Evolutionary conservation across 2,329 filamentous ascomycete species (phyloP).

Genomic region (Nigrograna mackinnonii): DNA sequence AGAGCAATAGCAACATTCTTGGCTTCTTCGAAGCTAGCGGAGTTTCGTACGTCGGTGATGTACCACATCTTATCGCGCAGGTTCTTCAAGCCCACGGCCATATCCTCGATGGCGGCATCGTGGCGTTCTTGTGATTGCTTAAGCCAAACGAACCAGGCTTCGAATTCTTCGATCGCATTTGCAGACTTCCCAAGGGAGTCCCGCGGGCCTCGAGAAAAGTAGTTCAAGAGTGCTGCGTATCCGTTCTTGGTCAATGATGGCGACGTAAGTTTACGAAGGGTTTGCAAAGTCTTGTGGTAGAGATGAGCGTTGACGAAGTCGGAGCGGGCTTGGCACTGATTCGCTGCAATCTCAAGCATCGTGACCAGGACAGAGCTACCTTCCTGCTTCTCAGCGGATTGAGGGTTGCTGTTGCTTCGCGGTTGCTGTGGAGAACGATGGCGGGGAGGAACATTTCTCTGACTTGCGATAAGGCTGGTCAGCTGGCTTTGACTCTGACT

Average conservation of each 20-base stretch:
- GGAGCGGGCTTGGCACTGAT: conserved; percentile 75
- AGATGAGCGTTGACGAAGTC: conserved; percentile 84
- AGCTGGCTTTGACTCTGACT: conserved; percentile 39
- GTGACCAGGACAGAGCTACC: conserved; percentile 61
- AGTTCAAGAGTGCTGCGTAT: conserved; percentile 71
- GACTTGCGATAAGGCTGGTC: conserved; percentile 42
- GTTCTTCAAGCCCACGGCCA: conserved; percentile 73
- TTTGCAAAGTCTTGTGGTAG: conserved; percentile 82
- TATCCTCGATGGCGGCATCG: conserved; percentile 72
- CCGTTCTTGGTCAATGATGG: conserved; percentile 67
- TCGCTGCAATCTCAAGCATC: conserved; percentile 77
- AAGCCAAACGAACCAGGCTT: conserved; percentile 81
- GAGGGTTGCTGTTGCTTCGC: conserved; percentile 46
- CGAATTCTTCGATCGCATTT: conserved; percentile 75
- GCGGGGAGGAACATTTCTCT: conserved; percentile 35
- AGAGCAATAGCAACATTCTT: conserved; percentile 84
- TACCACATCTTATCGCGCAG: conserved; percentile 99
- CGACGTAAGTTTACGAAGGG: conserved; percentile 67
- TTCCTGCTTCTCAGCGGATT: conserved; percentile 34
- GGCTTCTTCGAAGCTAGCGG: conserved; percentile 83
- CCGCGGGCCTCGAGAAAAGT: conserved; percentile 72
- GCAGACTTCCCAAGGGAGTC: conserved; percentile 72
- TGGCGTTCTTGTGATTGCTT: conserved; percentile 81
- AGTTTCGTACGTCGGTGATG: conserved; percentile 89
- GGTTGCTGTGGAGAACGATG: conserved; percentile 41